A percentile compares a stretch with the other conserved stretches of the same genome.
Conservation (phyloP, 176 grass and related monocot species). For the Ampelocalamus luodianensis region DNA sequence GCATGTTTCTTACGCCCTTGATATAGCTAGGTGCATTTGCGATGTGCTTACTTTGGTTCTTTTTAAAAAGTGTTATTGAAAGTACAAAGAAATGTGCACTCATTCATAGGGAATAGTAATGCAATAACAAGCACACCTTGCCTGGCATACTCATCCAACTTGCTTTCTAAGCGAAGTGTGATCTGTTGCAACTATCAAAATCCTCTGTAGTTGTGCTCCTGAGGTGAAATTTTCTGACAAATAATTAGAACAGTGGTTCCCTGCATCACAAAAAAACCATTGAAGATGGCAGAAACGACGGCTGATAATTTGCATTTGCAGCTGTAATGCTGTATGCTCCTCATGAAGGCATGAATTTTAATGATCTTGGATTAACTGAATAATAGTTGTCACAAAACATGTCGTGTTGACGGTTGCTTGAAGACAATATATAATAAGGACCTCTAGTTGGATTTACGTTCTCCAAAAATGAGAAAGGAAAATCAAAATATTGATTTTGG, state of each 20-base stretch:
- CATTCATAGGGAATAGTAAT: constrained; percentile 9
- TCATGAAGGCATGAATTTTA: not conserved
- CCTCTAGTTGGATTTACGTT: constrained; percentile 13
- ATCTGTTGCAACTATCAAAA: not conserved
- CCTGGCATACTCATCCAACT: not conserved
- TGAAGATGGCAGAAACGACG: not conserved
- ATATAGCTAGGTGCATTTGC: constrained; percentile 20
- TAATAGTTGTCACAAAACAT: too few species aligned
- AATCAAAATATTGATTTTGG: not conserved
- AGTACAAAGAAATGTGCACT: not conserved
- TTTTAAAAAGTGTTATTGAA: not conserved
- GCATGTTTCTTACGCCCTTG: not conserved
- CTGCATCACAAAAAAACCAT: not conserved
- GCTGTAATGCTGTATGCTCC: constrained; percentile 18
- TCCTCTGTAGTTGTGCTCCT: not conserved
- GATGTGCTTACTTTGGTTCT: not conserved
- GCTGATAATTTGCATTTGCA: constrained; percentile 24
- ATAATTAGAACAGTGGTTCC: constrained; percentile 26
- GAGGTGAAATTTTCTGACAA: constrained; percentile 3
- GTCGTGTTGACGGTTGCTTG: not conserved
- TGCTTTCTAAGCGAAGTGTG: too few species aligned
- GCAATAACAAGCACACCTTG: constrained; percentile 20
- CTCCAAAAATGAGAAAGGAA: not conserved
- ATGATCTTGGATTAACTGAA: not conserved
- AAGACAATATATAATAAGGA: not conserved